These are phyloP conservation scores for Chaetomium sp. DNA, from an alignment of 2,329 filamentous ascomycete species.

Conservation along the genomic window DNA sequence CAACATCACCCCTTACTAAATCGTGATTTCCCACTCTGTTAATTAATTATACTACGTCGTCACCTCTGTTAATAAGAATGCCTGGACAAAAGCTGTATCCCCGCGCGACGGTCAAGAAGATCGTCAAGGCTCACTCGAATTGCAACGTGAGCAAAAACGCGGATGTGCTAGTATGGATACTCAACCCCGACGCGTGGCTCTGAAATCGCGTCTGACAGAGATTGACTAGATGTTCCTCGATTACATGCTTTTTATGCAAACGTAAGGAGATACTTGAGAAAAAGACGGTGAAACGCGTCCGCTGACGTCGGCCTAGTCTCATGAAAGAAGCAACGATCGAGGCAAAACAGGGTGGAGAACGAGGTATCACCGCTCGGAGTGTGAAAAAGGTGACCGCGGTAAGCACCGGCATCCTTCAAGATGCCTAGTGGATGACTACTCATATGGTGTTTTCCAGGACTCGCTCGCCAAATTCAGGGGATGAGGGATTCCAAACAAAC, in stretches of 20 bases:
- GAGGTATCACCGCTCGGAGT: constrained; percentile 65
- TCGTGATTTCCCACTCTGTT: not conserved
- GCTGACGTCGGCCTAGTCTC: constrained; percentile 44
- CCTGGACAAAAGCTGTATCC: constrained; percentile 72
- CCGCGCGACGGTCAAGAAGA: constrained; percentile 77
- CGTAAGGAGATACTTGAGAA: constrained; percentile 34
- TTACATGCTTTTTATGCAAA: constrained; percentile 75
- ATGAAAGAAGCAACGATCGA: constrained; percentile 74
- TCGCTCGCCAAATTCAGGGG: constrained; percentile 63
- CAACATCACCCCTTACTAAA: not conserved
- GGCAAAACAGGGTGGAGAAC: constrained; percentile 67
- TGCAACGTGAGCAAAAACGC: constrained; percentile 76
- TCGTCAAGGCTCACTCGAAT: constrained; percentile 81
- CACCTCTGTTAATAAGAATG: constrained; percentile 31
- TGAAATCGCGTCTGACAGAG: constrained; percentile 4
- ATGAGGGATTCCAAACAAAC: constrained; percentile 32
- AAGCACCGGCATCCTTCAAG: constrained; percentile 26
- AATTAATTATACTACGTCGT: not conserved
- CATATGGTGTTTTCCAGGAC: constrained; percentile 39
- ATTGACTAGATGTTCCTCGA: constrained; percentile 69
- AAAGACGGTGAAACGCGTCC: too few relatives aligned
- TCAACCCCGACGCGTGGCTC: not conserved
- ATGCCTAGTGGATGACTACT: not conserved
- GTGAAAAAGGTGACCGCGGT: constrained; percentile 74
- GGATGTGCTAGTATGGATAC: constrained; percentile 63